Base-by-base conservation (phyloP, 345 rosid species). In the Pistacia atlantica region DNA sequence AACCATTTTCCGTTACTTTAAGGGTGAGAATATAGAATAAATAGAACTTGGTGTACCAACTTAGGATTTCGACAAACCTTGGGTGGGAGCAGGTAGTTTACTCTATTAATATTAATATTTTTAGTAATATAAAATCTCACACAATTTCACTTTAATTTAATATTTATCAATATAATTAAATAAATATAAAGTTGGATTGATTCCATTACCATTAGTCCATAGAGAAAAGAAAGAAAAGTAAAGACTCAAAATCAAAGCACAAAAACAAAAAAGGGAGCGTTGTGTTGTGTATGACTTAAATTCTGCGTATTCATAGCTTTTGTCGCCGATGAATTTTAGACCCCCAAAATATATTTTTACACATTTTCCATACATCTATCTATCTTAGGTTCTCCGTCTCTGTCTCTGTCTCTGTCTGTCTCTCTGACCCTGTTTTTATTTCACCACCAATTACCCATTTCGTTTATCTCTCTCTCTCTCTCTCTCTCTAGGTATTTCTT, bases 251-350 rank as follows among this genome's bases (percentile, higher is more conserved):
- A 48, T 56, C 60, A 69, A 69, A 52, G 46, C 46, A 35, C 17
- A 52, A 11, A 0, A 11, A 16, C 1, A 51, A 18, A 18, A 9
- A 68, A 5, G 3, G 59, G 11, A 12, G 8, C 6, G n/a, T 5
- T 8, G 11, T 31, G n/a, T 5, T 8, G 11, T 31, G 31, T 63
- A 46, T 1, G 22, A 42, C 18, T 80, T 83, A 55, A 60, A 56
- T 83, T 78, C 80, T 66, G 75, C 69, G 37, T 78, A 55, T 76
- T 66, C 80, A 2, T 73, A 77, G 81, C 80, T 79, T 75, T 80
- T 77, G 49, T 82, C 76, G 81, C 84, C 77, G 59, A 73, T 49
- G 37, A 42, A 69, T 68, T 61, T 62, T 60, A 38, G n/a, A 33
- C 5, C 33, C 65, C 42, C 8, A 54, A 37, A 55, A 57, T 52